A percentile compares a stretch with the other conserved stretches of the same genome.
Evolutionary conservation across 2,329 filamentous ascomycete species (phyloP).

Genomic region (Cercospora citrullina): DNA sequence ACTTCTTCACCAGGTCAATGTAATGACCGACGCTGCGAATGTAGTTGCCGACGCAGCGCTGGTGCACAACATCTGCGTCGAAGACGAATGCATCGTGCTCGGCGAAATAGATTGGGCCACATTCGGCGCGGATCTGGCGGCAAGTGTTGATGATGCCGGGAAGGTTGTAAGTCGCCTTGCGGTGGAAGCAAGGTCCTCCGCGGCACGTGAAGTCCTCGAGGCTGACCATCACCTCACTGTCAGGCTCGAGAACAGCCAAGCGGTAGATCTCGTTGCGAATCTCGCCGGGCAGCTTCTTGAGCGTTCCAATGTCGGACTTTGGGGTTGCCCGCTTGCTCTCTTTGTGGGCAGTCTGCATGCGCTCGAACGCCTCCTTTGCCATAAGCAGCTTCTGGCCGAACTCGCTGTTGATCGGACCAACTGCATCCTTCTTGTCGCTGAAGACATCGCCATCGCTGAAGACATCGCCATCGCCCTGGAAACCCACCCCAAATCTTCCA

Average conservation of each 20-base stretch:
- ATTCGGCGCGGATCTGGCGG: slow-evolving; percentile 30
- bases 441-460: not conserved
- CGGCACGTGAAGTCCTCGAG: slow-evolving; percentile 23
- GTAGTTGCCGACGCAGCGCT: slow-evolving; percentile 29
- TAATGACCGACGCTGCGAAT: slow-evolving; percentile 24
- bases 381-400: not conserved
- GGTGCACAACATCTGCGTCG: slow-evolving; percentile 28
- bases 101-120: slow-evolving; percentile 28
- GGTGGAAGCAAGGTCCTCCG: slow-evolving; percentile 26
- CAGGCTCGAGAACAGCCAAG: slow-evolving; percentile 19
- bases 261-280: slow-evolving; percentile 34
- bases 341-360: not conserved
- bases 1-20: slow-evolving; percentile 22
- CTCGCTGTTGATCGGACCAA: not conserved
- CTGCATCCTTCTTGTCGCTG: not conserved
- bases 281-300: slow-evolving; percentile 32
- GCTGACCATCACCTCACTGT: slow-evolving; percentile 19
- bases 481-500: not conserved
- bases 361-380: not conserved
- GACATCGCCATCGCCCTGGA: not conserved
- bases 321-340: not conserved
- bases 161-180: slow-evolving; percentile 17
- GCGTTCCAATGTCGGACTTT: slow-evolving; percentile 29
- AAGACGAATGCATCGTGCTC: slow-evolving; percentile 30
- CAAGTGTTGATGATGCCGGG: slow-evolving; percentile 32